Conservation (phyloP, 139 green algal genomes). For the Diplosphaera chodatii region DNA sequence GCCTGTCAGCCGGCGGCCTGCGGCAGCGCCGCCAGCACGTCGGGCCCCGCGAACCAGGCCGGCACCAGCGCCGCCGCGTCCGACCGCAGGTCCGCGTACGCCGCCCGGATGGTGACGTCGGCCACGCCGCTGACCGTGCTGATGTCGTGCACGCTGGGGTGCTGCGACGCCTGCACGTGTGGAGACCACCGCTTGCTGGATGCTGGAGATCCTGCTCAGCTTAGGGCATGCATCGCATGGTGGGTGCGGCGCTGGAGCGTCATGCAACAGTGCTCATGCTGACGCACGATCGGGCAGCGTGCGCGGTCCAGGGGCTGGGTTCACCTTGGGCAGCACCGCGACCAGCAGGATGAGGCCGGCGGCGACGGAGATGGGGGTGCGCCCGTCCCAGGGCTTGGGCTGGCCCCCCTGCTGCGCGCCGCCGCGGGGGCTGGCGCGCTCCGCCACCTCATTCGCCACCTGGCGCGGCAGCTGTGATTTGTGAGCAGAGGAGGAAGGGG, state of each 20-base stretch:
- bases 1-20: neutral
- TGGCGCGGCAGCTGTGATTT: no score
- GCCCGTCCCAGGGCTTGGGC: conserved; percentile 58
- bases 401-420: conserved; percentile 4
- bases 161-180: conserved; percentile 10
- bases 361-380: conserved; percentile 60
- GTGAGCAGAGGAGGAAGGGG: no score
- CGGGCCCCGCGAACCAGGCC: conserved; percentile 4
- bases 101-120: conserved; percentile 39
- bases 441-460: conserved; percentile 23
- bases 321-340: conserved; percentile 30
- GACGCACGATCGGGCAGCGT: no score
- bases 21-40: neutral
- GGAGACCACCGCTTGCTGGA: no score
- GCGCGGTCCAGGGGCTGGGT: no score
- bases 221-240: no score
- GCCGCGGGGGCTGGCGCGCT: conserved; percentile 12
- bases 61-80: conserved; percentile 5
- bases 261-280: no score
- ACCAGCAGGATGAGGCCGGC: conserved; percentile 67
- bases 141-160: conserved; percentile 9
- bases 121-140: conserved; percentile 7
- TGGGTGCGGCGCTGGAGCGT: no score
- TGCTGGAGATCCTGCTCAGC: no score
- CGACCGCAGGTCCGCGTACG: conserved; percentile 42